Conservation (phyloP, 176 grass and related monocot species). For the Pharus latifolius region DNA sequence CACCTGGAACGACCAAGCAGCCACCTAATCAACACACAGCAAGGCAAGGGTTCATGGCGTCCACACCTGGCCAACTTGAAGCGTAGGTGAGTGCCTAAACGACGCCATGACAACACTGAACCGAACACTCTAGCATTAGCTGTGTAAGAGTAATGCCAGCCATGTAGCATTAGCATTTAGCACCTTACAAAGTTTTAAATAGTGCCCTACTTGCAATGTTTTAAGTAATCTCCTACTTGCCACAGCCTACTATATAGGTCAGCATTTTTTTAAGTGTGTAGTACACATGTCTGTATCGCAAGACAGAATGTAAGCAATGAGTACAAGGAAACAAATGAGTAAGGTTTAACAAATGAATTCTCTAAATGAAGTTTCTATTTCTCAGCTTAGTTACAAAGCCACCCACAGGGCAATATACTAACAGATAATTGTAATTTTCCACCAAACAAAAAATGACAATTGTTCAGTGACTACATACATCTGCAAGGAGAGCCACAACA, state of each 20-base stretch:
- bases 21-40: too few relatives aligned
- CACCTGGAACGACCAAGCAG: too few relatives aligned
- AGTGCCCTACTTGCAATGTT: too few relatives aligned
- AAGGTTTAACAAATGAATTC: not conserved
- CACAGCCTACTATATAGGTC: not conserved
- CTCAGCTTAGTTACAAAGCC: not conserved
- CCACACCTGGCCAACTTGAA: too few relatives aligned
- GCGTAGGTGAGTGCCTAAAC: too few relatives aligned
- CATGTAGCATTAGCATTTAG: too few relatives aligned
- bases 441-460: not conserved
- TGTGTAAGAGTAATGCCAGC: too few relatives aligned
- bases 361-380: not conserved
- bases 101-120: too few relatives aligned
- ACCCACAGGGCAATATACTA: not conserved
- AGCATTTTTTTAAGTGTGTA: too few relatives aligned
- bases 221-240: not conserved
- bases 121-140: too few relatives aligned
- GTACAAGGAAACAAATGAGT: not conserved
- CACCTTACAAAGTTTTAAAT: too few relatives aligned
- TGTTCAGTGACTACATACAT: conserved; percentile 42
- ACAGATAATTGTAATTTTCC: not conserved
- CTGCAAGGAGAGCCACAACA: conserved; percentile 83
- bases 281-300: not conserved
- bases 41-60: too few relatives aligned
- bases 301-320: not conserved